These are phyloP conservation scores for Ceratocystis ficicola DNA, from an alignment of 2,329 filamentous ascomycete genomes.

Conservation along the genomic window DNA sequence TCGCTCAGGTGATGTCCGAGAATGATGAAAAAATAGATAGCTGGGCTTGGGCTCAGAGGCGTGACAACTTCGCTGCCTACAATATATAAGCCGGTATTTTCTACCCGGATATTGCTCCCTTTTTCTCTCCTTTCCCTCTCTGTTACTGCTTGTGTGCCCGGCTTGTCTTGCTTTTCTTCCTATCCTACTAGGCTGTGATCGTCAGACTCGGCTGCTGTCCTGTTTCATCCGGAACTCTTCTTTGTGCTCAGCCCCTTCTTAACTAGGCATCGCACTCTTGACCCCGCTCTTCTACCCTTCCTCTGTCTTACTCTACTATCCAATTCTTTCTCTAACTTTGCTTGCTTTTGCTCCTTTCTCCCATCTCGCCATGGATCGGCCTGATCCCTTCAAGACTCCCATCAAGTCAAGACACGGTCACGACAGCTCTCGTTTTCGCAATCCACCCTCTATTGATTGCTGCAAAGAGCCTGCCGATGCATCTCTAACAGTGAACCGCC, in stretches of 20 bases:
- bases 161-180: too few species aligned
- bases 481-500: not conserved
- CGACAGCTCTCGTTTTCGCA: not conserved
- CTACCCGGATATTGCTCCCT: not conserved
- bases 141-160: too few species aligned
- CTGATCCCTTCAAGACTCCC: conserved; percentile 4
- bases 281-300: not conserved
- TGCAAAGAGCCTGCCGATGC: not conserved
- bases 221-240: too few species aligned
- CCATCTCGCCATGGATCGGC: not conserved
- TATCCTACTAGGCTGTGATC: too few species aligned
- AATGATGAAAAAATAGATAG: not conserved
- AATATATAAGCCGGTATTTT: not conserved
- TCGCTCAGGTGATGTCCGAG: not conserved
- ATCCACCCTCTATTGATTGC: not conserved
- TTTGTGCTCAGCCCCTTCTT: too few species aligned
- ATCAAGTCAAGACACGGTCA: not conserved
- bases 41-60: not conserved
- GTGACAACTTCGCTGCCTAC: not conserved
- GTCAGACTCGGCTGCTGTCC: too few species aligned
- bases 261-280: too few species aligned
- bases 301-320: not conserved
- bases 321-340: not conserved
- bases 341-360: not conserved
- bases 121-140: not conserved